A percentile compares a stretch with the other conserved stretches of the same genome.
Evolutionary conservation across 208 protist species (phyloP).

Genomic region (Leishmania tropica): DNA sequence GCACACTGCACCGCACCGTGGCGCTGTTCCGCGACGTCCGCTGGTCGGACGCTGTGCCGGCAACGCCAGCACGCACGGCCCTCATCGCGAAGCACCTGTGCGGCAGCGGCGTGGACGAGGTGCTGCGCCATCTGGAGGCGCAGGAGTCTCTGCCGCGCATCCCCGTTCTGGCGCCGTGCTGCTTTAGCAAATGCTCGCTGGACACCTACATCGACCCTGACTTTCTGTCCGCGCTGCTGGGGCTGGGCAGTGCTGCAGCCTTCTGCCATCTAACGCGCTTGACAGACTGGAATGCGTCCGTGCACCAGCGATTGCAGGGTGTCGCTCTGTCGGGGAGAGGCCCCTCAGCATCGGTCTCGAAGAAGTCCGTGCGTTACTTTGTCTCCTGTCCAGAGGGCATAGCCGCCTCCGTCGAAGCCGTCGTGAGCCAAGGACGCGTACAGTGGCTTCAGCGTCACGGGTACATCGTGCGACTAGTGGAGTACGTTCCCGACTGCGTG

Average conservation of each 20-base stretch:
- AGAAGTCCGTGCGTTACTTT: slow-evolving; percentile 41
- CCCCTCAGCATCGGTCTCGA: slow-evolving; percentile 17
- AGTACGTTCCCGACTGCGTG: slow-evolving; percentile 73
- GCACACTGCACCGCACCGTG: slow-evolving; percentile 40
- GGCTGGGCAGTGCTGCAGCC: slow-evolving; percentile 32
- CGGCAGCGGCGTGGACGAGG: slow-evolving; percentile 75
- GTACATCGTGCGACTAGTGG: slow-evolving; percentile 47
- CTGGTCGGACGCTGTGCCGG: slow-evolving; percentile 47
- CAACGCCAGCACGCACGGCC: slow-evolving; percentile 37
- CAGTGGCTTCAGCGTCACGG: slow-evolving; percentile 52
- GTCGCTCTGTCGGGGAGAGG: not conserved
- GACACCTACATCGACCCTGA: slow-evolving; percentile 57
- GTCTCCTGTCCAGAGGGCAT: slow-evolving; percentile 51
- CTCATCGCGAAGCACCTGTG: slow-evolving; percentile 87
- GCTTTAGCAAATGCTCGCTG: slow-evolving; percentile 65
- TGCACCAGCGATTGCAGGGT: slow-evolving; percentile 38
- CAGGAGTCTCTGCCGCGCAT: slow-evolving; percentile 60
- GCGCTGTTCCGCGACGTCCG: slow-evolving; percentile 50
- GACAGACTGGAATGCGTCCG: slow-evolving; percentile 74
- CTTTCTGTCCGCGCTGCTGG: slow-evolving; percentile 44
- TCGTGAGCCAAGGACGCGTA: slow-evolving; percentile 72
- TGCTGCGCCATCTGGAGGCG: slow-evolving; percentile 52
- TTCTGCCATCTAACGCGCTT: slow-evolving; percentile 52
- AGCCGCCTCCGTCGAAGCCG: slow-evolving; percentile 52
- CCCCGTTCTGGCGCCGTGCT: slow-evolving; percentile 79